Conservation (phyloP, 2,329 filamentous ascomycete species). For the Neonectria hederae region DNA sequence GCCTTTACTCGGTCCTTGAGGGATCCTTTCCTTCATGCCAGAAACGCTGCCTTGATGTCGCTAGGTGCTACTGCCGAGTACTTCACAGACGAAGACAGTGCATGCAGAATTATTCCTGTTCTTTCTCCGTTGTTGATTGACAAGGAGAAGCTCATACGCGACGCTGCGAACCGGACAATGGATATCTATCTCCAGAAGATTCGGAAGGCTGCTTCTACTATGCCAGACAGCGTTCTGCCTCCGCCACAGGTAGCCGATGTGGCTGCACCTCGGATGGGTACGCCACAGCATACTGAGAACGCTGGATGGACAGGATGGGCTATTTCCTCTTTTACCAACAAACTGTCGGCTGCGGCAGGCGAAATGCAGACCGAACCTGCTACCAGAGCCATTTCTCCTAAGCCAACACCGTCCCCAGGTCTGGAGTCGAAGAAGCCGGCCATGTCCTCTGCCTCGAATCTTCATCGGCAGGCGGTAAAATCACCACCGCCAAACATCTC, state of each 20-base stretch:
- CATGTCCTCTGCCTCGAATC: conserved; percentile 64
- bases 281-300: conserved; percentile 71
- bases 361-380: conserved; percentile 76
- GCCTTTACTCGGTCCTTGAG: conserved; percentile 89
- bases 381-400: conserved; percentile 53
- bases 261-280: conserved; percentile 78
- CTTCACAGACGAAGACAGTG: conserved; percentile 91
- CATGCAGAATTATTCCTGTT: conserved; percentile 81
- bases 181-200: conserved; percentile 87
- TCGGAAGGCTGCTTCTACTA: conserved; percentile 77
- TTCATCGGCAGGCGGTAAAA: conserved; percentile 68
- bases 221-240: conserved; percentile 84
- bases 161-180: conserved; percentile 89
- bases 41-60: conserved; percentile 88
- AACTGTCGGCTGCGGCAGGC: conserved; percentile 82
- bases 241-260: conserved; percentile 65
- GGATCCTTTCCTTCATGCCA: conserved; percentile 93
- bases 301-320: conserved; percentile 90
- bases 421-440: conserved; percentile 49
- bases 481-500: conserved; percentile 60
- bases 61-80: conserved; percentile 85
- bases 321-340: conserved; percentile 98
- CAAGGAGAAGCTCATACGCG: conserved; percentile 93
- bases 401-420: conserved; percentile 52
- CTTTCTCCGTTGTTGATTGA: conserved; percentile 88